Base-by-base conservation (phyloP, 345 rosid species). In the Sapria himalayana region DNA sequence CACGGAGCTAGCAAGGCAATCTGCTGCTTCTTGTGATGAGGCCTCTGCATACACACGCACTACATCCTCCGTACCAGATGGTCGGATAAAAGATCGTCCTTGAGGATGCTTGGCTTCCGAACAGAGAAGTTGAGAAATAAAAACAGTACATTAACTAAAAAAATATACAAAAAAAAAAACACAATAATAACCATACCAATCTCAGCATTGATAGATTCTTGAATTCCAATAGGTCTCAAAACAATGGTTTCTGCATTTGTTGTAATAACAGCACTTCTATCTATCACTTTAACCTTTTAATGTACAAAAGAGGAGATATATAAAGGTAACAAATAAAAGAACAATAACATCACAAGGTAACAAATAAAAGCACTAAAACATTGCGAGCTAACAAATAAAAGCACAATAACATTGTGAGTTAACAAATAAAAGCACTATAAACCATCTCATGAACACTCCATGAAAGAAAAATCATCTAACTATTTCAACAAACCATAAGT, bases 41-140 rank as follows among this genome's bases (percentile, higher is more conserved):
- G 98, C 94, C 59, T 89, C 98, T 0, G 98, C 86, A 63, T 89
- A 89, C 9, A 79, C 93, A 15, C 86, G 82, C 43, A 82, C 48
- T 11, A 82, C 93, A 57, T 89, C 98, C 64, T 89, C 95, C 4
- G 98, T 89, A 27, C 94, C 93, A 0, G 95, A 89, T 13, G 91
- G 95, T 32, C 98, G 64, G 20, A 89, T 65, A 55, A 89, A 89
- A 33, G 69, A 76, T 46, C 86, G 71, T 7, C 98, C 95, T 23
- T 43, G 48, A 19, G 41, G 38, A 45, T 65, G 59, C 34, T 74
- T 89, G 17, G 57, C 85, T 79, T 73, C 42, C 1, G 32, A 31
- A 6, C 18, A 21, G 22, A 49, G 21, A 19, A 27, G 4, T 20
- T 17, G 33, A 25, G 7, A 29, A 24, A 13, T 3, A 1, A 3